Evolutionary conservation across 306 rosid species (phyloP), one percentile per base, ranked within the genome.

Genomic region (Rosa lucieae): DNA sequence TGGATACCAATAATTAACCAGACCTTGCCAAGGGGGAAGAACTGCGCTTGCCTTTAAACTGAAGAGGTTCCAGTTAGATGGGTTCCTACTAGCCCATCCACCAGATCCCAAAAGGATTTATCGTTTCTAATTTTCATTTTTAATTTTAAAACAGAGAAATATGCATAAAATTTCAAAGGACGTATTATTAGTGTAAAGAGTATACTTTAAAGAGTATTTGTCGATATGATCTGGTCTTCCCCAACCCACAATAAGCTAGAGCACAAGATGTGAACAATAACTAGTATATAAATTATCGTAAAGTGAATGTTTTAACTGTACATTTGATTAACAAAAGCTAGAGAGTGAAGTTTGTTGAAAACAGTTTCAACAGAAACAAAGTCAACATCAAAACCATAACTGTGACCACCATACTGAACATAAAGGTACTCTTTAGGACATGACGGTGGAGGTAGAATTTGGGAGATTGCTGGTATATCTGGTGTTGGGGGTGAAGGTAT

Each of bases 331-430:
- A 62, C 48, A 44, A 77, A 79, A 80, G 44, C 85, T 42, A 77
- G 82, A 53, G 87, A 81, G 75, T 84, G 82, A 70, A 94, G 81
- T 74, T 88, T 86, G 39, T 67, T 85, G 79, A 91, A 91, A 80
- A 85, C 90, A 77, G 78, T 76, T 73, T 92, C 97, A 15, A 92
- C 82, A 67, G 94, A 92, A 47, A 83, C 52, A 0, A 88, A 70
- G 74, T 92, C 88, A 18, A 90, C 80, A 87, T 92, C 99, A 78
- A 92, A 95, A 51, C 97, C 97, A 80, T 78, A 86, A 74, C 87
- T 91, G 73, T 83, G 89, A 40, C 97, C 98, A 48, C 96, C 99
- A 82, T 92, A 92, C 77, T 89, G 98, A 66, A 86, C 86, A 78
- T 91, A 86, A 35, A 92, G 88, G 84, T 89, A 77, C 53, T 84